Base-by-base conservation (phyloP, 2,329 filamentous ascomycete species). In the Pseudogymnoascus verrucosus region DNA sequence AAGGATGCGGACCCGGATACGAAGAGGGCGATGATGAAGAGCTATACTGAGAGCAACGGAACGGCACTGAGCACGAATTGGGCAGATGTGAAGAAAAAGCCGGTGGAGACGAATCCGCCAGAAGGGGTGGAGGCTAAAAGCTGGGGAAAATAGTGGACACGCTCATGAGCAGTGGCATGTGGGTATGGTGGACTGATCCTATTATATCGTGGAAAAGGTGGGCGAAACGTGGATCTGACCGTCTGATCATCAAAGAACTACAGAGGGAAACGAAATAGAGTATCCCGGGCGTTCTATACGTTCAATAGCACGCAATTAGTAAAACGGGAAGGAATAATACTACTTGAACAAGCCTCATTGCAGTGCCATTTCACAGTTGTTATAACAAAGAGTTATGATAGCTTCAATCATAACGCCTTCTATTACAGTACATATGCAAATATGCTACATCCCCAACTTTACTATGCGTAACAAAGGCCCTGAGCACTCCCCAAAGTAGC, bases 21-120 rank as follows among this genome's bases (percentile, higher is more conserved):
- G 64, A 86, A 87, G 72, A 86, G 92, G 1, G 95, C 95, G 7
- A 99, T 99, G 95, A 91, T 96, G 86, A 99, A 99, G 84, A 96
- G 91, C 73, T 98, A 91, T 72, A 82, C 86, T 12, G 93, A 99
- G 80, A 97, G 93, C 75, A 95, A 96, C 69, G 95, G 95, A 4
- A 99, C 95, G 0, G 84, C 90, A 2, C 78, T 99, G 60, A 97
- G 91, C 75, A 99, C 95, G 0, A 91, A 93, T 74, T 99, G 95
- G 95, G 77, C 78, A 8, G 89, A 96, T 66, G 93, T 97, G 19
- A 84, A 85, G 61, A 83, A 81, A 67, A 85, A 84, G 16, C 88
- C 78, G 23, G 89, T 97, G 26, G 84, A 90, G 73, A 89, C 87
- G 19, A 40, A 40, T 10, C 51, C 51, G 5, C 51, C 51, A 5